These are phyloP conservation scores for Penicillium ucsense DNA, from an alignment of 495 filamentous ascomycete genomes.

Conservation along the genomic window DNA sequence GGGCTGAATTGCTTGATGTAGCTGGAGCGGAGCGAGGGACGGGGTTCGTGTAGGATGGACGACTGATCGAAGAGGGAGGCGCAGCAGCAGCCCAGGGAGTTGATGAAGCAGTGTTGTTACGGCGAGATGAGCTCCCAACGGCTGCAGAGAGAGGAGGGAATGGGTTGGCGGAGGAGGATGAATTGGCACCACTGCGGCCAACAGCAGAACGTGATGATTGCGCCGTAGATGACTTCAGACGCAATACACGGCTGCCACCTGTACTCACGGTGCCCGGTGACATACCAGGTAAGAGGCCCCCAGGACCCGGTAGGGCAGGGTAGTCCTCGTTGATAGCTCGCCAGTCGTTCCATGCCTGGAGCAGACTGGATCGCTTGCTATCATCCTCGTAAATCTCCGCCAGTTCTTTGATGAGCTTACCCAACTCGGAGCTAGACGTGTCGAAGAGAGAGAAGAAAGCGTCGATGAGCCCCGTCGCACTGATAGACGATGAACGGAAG, in stretches of 20 bases:
- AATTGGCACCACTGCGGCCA: constrained; percentile 32
- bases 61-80: constrained; percentile 19
- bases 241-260: constrained; percentile 50
- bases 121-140: constrained; percentile 24
- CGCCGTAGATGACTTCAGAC: constrained; percentile 68
- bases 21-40: constrained; percentile 12
- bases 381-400: constrained; percentile 87
- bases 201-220: constrained; percentile 57
- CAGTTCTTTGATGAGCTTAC: constrained; percentile 84
- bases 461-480: constrained; percentile 69
- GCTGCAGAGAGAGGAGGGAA: constrained; percentile 40
- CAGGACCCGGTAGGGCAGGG: constrained; percentile 69
- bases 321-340: constrained; percentile 94
- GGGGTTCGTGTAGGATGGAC: constrained; percentile 21
- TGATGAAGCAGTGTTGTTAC: constrained; percentile 22
- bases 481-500: constrained; percentile 55
- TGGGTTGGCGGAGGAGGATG: constrained; percentile 28
- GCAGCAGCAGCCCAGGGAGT: constrained; percentile 41
- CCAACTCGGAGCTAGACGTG: constrained; percentile 63
- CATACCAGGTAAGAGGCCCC: constrained; percentile 47
- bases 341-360: constrained; percentile 88
- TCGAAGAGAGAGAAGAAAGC: constrained; percentile 78
- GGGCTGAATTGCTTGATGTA: constrained; percentile 13
- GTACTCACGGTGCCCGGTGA: constrained; percentile 28
- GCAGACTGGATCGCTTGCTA: constrained; percentile 57